Conservation (phyloP, 2,329 filamentous ascomycete genomes). For the Lasiodiplodia gonubiensis region DNA sequence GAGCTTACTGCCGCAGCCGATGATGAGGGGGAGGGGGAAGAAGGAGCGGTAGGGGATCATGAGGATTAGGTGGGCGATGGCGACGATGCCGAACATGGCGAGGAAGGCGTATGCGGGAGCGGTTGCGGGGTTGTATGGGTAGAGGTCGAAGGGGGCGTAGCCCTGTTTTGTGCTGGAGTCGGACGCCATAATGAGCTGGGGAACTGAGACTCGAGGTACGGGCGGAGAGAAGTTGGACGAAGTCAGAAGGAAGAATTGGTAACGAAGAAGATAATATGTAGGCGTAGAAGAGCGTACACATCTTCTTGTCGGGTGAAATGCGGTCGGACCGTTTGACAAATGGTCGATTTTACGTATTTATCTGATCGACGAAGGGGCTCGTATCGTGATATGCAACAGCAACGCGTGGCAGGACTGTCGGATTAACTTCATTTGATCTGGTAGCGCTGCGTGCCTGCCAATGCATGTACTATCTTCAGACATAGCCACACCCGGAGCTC, state of each 20-base stretch:
- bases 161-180: neutral
- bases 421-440: too few species aligned
- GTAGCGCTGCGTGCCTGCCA: too few species aligned
- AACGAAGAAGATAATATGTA: neutral
- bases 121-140: neutral
- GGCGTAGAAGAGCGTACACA: neutral
- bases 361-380: too few species aligned
- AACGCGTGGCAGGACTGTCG: too few species aligned
- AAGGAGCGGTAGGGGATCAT: neutral
- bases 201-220: neutral
- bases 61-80: neutral
- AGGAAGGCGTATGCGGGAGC: neutral
- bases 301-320: neutral
- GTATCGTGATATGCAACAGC: too few species aligned
- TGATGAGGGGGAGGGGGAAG: neutral
- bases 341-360: neutral
- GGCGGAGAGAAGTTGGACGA: neutral
- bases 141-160: neutral
- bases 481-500: too few species aligned
- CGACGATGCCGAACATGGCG: neutral
- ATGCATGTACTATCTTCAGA: too few species aligned
- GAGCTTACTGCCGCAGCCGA: neutral
- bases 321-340: neutral
- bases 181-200: neutral
- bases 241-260: neutral